phyloP scores from a whole-genome alignment of 2,329 filamentous ascomycete genomes.

The Neonectria ditissima region DNA sequence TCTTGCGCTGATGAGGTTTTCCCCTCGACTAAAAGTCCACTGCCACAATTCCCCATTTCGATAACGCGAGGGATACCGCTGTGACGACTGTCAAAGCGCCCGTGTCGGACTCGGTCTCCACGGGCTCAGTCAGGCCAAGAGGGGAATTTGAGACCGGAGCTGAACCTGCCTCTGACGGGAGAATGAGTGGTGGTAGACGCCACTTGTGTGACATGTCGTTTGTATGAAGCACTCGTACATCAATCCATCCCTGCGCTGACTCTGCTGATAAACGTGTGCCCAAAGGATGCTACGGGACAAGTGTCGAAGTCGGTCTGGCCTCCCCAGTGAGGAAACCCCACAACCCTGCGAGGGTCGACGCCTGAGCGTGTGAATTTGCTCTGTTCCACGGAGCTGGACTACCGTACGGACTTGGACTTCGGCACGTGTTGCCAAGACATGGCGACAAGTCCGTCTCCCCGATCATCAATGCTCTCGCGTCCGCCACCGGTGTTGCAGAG shows the following conservation, averaged over 20 bases:
- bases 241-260: neutral
- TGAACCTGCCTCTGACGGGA: neutral
- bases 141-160: constrained; percentile 29
- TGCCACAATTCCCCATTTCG: constrained; percentile 14
- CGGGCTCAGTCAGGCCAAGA: constrained; percentile 21
- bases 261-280: neutral
- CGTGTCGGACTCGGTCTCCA: constrained; percentile 6
- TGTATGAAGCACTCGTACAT: neutral
- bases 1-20: constrained; percentile 10
- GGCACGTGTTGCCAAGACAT: constrained; percentile 13
- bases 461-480: constrained; percentile 11
- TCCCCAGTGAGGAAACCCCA: neutral
- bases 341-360: neutral
- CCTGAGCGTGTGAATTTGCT: neutral
- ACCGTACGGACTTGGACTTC: neutral
- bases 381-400: neutral
- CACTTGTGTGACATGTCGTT: constrained; percentile 17
- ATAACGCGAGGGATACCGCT: constrained; percentile 23
- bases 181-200: constrained; percentile 8
- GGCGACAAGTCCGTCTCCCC: constrained; percentile 1
- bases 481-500: constrained; percentile 22
- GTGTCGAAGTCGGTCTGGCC: neutral
- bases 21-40: constrained; percentile 14
- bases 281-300: neutral
- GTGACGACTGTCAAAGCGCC: constrained; percentile 30